Conservation (phyloP, 1,284 basidiomycete genomes). For the Cryptococcus wingfieldii region DNA sequence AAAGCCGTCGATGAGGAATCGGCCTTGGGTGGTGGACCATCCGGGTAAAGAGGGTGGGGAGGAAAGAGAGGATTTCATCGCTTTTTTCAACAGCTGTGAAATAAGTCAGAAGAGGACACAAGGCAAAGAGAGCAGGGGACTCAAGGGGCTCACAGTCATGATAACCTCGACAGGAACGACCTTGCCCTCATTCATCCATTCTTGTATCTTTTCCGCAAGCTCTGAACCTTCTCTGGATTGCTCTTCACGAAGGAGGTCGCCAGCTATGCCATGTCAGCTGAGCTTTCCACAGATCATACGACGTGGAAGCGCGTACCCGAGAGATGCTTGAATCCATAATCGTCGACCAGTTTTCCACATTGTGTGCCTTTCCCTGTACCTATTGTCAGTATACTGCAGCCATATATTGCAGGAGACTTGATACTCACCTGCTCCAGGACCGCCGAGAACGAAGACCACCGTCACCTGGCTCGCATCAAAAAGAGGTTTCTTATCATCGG, state of each 20-base stretch:
- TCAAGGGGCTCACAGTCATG: conserved; percentile 57
- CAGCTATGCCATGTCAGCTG: conserved; percentile 58
- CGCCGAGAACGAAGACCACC: conserved; percentile 94
- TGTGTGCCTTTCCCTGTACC: conserved; percentile 90
- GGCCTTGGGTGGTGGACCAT: conserved; percentile 70
- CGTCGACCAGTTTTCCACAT: conserved; percentile 76
- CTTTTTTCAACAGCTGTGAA: conserved; percentile 73
- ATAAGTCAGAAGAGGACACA: no score
- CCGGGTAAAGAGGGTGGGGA: conserved; percentile 31
- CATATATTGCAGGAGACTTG: no score
- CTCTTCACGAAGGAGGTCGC: conserved; percentile 94
- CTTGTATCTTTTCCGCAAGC: conserved; percentile 81
- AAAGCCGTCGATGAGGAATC: conserved; percentile 97
- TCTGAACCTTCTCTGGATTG: conserved; percentile 80
- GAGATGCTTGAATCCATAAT: conserved; percentile 89
- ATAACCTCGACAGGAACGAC: conserved; percentile 98
- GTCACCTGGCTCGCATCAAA: conserved; percentile 74
- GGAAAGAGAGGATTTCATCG: conserved; percentile 68
- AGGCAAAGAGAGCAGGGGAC: background rate
- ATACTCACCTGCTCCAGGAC: conserved; percentile 78
- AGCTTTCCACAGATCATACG: background rate
- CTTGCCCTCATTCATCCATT: conserved; percentile 84
- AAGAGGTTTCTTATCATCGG: no score
- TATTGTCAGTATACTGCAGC: background rate
- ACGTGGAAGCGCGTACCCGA: conserved; percentile 60